A percentile compares a stretch with the other conserved stretches of the same genome.
These are phyloP conservation scores for Taphrina deformans DNA, from an alignment of 1,139 yeast genomes.

Conservation along the genomic window DNA sequence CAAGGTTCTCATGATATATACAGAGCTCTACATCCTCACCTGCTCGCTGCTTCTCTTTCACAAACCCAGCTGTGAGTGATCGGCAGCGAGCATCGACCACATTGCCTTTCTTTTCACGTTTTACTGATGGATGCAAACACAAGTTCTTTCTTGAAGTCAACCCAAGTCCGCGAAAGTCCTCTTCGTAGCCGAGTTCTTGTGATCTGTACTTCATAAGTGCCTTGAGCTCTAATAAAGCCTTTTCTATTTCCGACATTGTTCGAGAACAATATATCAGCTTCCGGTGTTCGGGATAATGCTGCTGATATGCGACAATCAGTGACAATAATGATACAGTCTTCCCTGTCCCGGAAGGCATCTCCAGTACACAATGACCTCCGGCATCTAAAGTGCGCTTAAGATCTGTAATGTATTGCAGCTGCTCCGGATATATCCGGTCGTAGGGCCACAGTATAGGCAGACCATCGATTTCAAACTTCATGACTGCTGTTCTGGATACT, in stretches of 20 bases:
- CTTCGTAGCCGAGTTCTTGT: conserved; percentile 77
- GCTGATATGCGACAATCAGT: conserved; percentile 86
- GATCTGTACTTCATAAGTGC: conserved; percentile 83
- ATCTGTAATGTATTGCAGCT: conserved; percentile 95
- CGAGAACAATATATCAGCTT: conserved; percentile 96
- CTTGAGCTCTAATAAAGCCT: conserved; percentile 90
- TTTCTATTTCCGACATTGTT: conserved; percentile 98
- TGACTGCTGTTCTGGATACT: background rate
- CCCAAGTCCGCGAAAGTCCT: conserved; percentile 87
- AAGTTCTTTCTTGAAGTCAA: conserved; percentile 89
- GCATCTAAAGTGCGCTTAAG: conserved; percentile 89
- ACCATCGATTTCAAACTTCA: conserved; percentile 64
- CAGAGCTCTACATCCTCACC: conserved; percentile 68
- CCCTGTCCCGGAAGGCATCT: conserved; percentile 99
- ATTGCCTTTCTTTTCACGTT: conserved; percentile 86
- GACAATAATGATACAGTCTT: conserved; percentile 90
- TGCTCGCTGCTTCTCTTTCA: conserved; percentile 64
- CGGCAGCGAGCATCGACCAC: conserved; percentile 96
- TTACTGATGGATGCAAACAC: conserved; percentile 84
- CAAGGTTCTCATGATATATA: conserved; percentile 82
- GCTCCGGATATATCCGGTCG: conserved; percentile 96
- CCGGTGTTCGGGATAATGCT: conserved; percentile 85
- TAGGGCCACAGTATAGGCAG: conserved; percentile 95
- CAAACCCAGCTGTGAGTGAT: conserved; percentile 87
- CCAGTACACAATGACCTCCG: conserved; percentile 85